Percentiles rank a stretch among this genome's conserved stretches.
phyloP scores from a whole-genome alignment of 2,329 filamentous ascomycete species.

The Colletotrichum sublineola region DNA sequence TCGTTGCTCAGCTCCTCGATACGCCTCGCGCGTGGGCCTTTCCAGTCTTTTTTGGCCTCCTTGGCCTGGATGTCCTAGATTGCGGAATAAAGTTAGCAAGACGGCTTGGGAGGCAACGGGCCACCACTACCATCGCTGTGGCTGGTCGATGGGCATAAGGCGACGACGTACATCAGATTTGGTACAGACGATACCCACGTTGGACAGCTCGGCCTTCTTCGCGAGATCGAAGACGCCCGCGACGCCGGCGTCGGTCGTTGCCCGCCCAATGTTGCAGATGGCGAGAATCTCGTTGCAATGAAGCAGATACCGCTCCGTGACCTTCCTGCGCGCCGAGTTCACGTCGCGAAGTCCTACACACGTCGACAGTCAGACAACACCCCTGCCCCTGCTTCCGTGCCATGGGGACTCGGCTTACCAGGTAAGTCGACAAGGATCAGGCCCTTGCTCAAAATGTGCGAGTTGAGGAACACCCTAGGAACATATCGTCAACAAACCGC shows the following conservation, averaged over 20 bases:
- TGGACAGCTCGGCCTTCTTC: constrained; percentile 52
- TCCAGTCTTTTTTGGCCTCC: constrained; percentile 52
- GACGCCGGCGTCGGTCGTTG: constrained; percentile 57
- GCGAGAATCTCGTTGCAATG: constrained; percentile 63
- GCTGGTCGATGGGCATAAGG: background rate
- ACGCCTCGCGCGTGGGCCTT: constrained; percentile 40
- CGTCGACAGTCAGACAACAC: background rate
- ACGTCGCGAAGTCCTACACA: constrained; percentile 59
- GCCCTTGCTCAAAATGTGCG: constrained; percentile 62
- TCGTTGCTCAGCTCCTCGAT: constrained; percentile 44
- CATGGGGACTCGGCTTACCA: constrained; percentile 50
- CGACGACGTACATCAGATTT: constrained; percentile 53
- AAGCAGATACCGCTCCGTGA: constrained; percentile 60
- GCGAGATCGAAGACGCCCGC: constrained; percentile 57
- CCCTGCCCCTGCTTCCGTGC: too few relatives aligned
- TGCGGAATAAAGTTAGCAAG: constrained; percentile 8
- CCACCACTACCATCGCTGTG: background rate
- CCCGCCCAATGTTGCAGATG: constrained; percentile 57
- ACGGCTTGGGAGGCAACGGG: background rate
- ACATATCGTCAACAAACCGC: constrained; percentile 32
- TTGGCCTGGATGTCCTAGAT: constrained; percentile 51
- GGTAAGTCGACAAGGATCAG: constrained; percentile 64
- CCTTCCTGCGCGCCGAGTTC: constrained; percentile 57
- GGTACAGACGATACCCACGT: constrained; percentile 60
- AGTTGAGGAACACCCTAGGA: constrained; percentile 57